Conservation (phyloP, 495 filamentous ascomycete genomes). For the Neurospora sublineolata region DNA sequence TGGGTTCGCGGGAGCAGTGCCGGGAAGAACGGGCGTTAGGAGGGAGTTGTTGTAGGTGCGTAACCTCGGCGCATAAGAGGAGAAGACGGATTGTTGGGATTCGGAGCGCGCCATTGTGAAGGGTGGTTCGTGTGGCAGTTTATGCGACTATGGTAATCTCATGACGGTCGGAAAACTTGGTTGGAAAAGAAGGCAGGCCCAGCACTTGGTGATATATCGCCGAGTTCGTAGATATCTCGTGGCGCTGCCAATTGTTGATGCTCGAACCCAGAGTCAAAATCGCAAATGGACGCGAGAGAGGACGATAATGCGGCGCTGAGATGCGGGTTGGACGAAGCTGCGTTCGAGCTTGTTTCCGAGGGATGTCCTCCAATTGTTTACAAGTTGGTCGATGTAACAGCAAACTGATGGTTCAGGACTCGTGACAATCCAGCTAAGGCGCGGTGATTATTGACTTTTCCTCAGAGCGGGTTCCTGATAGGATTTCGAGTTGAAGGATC, state of each 20-base stretch:
- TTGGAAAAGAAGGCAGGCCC: not conserved
- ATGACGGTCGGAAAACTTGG: slow-evolving; percentile 1
- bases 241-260: not conserved
- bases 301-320: not conserved
- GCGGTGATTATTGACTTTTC: too few species aligned
- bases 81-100: slow-evolving; percentile 71
- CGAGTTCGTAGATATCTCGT: not conserved
- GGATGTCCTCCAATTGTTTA: not conserved
- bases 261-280: not conserved
- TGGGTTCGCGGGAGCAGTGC: slow-evolving; percentile 49
- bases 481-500: not conserved
- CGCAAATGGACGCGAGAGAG: not conserved
- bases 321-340: not conserved
- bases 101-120: slow-evolving; percentile 31
- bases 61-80: slow-evolving; percentile 83
- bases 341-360: not conserved
- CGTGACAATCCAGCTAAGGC: not conserved
- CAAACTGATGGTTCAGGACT: not conserved
- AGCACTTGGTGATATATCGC: not conserved
- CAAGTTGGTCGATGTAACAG: not conserved
- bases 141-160: slow-evolving; percentile 6
- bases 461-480: not conserved
- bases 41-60: slow-evolving; percentile 88
- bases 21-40: slow-evolving; percentile 73
- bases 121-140: not conserved